Evolutionary conservation across 2,329 filamentous ascomycete species (phyloP).

Genomic region (Fusarium udum): DNA sequence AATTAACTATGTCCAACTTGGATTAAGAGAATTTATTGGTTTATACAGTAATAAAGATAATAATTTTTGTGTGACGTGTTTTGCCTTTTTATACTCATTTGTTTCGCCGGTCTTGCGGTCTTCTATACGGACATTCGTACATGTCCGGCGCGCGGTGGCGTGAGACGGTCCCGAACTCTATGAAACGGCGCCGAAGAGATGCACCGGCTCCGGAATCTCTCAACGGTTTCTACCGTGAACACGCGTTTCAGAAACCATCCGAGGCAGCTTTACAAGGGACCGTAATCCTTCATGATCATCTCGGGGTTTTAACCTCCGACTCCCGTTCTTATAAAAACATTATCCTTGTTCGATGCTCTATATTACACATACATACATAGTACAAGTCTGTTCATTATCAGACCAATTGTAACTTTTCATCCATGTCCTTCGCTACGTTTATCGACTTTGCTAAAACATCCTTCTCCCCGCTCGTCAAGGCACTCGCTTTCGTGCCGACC

Average conservation of each 20-base stretch:
- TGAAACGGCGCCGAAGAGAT: not conserved
- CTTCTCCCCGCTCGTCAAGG: constrained; percentile 7
- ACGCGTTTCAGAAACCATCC: not conserved
- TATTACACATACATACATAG: not conserved
- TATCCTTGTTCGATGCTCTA: not conserved
- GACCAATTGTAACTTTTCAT: constrained; percentile 7
- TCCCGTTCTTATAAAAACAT: not conserved
- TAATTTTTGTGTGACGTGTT: not conserved
- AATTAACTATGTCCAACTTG: no score
- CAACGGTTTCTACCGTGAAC: not conserved
- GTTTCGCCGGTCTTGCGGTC: constrained; percentile 2
- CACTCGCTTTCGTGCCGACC: constrained; percentile 31
- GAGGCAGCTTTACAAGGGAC: not conserved
- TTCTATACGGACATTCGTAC: constrained; percentile 13
- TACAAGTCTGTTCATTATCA: not conserved
- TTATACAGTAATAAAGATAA: not conserved
- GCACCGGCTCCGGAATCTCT: not conserved
- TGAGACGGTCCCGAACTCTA: not conserved
- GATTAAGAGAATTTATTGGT: no score
- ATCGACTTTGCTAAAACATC: constrained; percentile 16
- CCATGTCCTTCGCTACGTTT: constrained; percentile 15
- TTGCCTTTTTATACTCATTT: not conserved
- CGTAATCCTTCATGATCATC: not conserved
- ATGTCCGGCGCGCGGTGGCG: constrained; percentile 11
- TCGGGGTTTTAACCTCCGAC: not conserved